Conservation (phyloP, 23 red algal genomes). For the Gracilaria domingensis region DNA sequence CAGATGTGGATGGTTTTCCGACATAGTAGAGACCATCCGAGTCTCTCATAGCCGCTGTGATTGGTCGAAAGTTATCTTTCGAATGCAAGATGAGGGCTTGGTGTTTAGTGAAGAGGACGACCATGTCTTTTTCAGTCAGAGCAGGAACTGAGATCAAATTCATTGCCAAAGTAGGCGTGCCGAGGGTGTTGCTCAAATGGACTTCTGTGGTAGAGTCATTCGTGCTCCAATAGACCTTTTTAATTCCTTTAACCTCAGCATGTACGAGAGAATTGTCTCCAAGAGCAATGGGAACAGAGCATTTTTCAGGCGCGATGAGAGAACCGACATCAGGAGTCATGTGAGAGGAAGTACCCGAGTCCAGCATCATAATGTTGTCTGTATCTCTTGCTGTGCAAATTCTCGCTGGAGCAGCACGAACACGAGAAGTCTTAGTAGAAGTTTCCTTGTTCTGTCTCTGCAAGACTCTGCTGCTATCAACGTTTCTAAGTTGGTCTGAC, state of each 20-base stretch:
- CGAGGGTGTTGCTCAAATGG: constrained; percentile 9
- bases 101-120: neutral
- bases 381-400: no score
- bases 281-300: neutral
- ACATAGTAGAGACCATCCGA: constrained; percentile 33
- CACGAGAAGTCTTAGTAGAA: neutral
- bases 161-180: constrained; percentile 10
- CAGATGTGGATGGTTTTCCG: neutral
- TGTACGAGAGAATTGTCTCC: constrained; percentile 22
- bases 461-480: neutral
- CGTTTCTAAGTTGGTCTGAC: no score
- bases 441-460: constrained; percentile 1
- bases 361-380: constrained; percentile 5
- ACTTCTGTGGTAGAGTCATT: constrained; percentile 1
- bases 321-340: neutral
- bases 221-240: neutral
- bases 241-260: neutral
- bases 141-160: constrained; percentile 35
- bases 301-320: neutral
- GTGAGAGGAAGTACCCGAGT: neutral
- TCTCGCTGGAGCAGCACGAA: neutral
- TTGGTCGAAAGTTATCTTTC: neutral
- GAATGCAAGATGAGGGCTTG: neutral
- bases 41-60: neutral
- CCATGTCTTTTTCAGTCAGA: constrained; percentile 4